Conservation (phyloP, 1,139 yeast species). For the Taphrina flavorubra region DNA sequence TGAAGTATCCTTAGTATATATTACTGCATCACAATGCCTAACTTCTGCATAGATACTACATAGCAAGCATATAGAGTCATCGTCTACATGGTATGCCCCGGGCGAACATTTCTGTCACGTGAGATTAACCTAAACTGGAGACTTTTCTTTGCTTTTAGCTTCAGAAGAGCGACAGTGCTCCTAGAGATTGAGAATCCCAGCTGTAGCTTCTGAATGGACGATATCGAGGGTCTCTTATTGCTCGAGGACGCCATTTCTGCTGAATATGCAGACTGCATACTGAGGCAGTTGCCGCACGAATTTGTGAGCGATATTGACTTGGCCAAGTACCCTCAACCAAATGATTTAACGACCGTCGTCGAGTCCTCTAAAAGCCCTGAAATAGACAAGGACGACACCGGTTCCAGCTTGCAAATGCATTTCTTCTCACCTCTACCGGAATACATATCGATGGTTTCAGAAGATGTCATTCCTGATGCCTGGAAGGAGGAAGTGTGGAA, state of each 20-base stretch:
- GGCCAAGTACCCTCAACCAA: neutral
- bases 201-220: neutral
- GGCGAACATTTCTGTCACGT: no score
- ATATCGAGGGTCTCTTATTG: slow-evolving; percentile 14
- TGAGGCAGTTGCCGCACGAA: slow-evolving; percentile 10
- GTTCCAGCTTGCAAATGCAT: slow-evolving; percentile 30
- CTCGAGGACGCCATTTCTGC: slow-evolving; percentile 27
- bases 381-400: neutral
- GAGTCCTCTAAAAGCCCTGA: neutral
- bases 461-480: slow-evolving; percentile 23
- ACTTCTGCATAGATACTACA: no score
- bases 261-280: slow-evolving; percentile 25
- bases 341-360: neutral
- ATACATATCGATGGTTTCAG: slow-evolving; percentile 19
- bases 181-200: neutral
- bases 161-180: no score
- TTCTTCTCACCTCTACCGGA: slow-evolving; percentile 37
- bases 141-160: no score
- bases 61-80: no score
- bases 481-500: slow-evolving; percentile 37
- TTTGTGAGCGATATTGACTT: neutral
- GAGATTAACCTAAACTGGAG: no score
- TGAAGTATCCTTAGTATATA: no score
- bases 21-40: no score
- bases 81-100: no score